A percentile compares a stretch with the other conserved stretches of the same genome.
phyloP scores from a whole-genome alignment of 2,329 filamentous ascomycete genomes.

The Rasamsonia emersonii region DNA sequence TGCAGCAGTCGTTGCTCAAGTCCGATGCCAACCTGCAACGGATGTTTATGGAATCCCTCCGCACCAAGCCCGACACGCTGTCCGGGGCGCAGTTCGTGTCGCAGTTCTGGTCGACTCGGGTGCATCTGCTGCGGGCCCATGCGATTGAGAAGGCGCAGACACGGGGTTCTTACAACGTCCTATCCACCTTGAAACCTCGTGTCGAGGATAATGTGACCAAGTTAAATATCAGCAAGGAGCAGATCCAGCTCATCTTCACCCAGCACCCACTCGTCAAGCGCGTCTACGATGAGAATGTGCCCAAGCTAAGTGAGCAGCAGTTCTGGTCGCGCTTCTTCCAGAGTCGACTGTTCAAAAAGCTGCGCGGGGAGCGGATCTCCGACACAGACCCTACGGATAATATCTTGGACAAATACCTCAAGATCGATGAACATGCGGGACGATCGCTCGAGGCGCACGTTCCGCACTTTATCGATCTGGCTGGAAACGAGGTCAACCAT shows the following conservation, averaged over 20 bases:
- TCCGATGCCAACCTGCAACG: constrained; percentile 66
- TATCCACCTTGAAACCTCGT: constrained; percentile 78
- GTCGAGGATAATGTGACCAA: constrained; percentile 66
- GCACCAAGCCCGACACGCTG: constrained; percentile 76
- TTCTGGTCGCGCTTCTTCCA: constrained; percentile 96
- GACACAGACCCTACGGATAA: constrained; percentile 69
- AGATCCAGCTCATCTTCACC: constrained; percentile 84
- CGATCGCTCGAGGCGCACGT: constrained; percentile 52
- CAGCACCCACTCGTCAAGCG: constrained; percentile 86
- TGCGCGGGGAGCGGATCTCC: constrained; percentile 79
- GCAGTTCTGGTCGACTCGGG: constrained; percentile 89
- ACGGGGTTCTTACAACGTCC: constrained; percentile 84
- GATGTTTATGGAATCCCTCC: constrained; percentile 78
- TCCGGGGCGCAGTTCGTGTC: constrained; percentile 72
- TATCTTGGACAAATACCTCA: constrained; percentile 78
- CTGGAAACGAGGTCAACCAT: constrained; percentile 91
- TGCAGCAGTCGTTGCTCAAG: constrained; percentile 83
- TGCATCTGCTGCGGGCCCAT: constrained; percentile 78
- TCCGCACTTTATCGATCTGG: constrained; percentile 83
- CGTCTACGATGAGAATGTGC: constrained; percentile 89
- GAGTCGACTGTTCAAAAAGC: constrained; percentile 78
- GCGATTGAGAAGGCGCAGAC: constrained; percentile 82
- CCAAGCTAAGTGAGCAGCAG: constrained; percentile 64
- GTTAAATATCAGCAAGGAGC: constrained; percentile 80
- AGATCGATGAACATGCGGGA: constrained; percentile 54